Evolutionary conservation across 208 protist species (phyloP).

Genomic region (Trypanosoma brucei): DNA sequence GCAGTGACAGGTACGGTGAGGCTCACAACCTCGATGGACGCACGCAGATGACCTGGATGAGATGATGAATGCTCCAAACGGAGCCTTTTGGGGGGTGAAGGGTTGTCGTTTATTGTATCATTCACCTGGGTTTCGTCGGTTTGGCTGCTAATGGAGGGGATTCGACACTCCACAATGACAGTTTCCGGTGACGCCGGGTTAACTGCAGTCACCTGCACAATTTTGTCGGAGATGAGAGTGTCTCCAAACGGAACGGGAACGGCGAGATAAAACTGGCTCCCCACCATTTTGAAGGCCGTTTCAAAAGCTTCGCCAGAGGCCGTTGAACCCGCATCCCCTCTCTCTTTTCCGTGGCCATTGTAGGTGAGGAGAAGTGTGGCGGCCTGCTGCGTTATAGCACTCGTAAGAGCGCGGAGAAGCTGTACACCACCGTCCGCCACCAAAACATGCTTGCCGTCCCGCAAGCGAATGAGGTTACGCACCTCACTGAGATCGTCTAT

Average conservation of each 20-base stretch:
- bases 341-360: not conserved
- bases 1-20: constrained; percentile 42
- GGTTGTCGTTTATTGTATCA: not conserved
- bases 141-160: not conserved
- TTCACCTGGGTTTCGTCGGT: constrained; percentile 1
- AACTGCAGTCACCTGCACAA: constrained; percentile 51
- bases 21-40: constrained; percentile 14
- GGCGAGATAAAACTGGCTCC: constrained; percentile 55
- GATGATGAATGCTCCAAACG: constrained; percentile 6
- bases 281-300: constrained; percentile 37
- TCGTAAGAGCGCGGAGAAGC: constrained; percentile 68
- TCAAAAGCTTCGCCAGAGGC: constrained; percentile 33
- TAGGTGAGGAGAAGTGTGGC: constrained; percentile 16
- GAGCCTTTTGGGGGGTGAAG: constrained; percentile 1
- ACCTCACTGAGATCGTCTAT: constrained; percentile 81
- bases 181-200: constrained; percentile 44
- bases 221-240: constrained; percentile 47
- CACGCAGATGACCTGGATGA: constrained; percentile 20
- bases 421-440: constrained; percentile 79
- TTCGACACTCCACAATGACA: constrained; percentile 55
- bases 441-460: constrained; percentile 73
- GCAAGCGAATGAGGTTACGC: constrained; percentile 76
- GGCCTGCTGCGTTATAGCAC: constrained; percentile 29
- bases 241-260: constrained; percentile 51
- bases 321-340: not conserved